Evolutionary conservation across 1,139 yeast genomes (phyloP).

Genomic region (Kodamaea sp.): DNA sequence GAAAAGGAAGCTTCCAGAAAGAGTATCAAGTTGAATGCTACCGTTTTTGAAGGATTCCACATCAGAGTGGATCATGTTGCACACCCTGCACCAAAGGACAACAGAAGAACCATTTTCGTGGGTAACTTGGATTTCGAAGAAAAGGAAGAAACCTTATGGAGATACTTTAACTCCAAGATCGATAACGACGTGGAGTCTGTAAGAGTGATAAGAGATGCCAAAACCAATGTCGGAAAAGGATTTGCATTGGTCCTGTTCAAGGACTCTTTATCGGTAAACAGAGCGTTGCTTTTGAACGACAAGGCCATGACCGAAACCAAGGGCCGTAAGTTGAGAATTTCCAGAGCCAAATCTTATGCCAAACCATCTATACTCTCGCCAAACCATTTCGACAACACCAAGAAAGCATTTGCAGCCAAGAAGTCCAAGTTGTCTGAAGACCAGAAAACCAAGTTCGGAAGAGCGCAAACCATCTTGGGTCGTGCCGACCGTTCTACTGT

Average conservation of each 20-base stretch:
- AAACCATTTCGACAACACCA: constrained; percentile 42
- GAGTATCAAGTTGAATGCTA: constrained; percentile 63
- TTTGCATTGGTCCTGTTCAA: constrained; percentile 93
- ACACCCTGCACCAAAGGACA: constrained; percentile 86
- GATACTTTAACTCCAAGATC: constrained; percentile 62
- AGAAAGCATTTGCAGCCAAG: constrained; percentile 26
- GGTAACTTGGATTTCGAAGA: constrained; percentile 95
- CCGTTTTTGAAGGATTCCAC: constrained; percentile 69
- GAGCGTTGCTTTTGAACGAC: constrained; percentile 77
- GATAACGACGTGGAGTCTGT: constrained; percentile 82
- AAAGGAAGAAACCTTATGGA: constrained; percentile 86
- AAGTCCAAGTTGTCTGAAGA: constrained; percentile 48
- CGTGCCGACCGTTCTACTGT: constrained; percentile 76
- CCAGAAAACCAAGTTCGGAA: constrained; percentile 77
- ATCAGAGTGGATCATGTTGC: constrained; percentile 89
- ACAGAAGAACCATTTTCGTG: constrained; percentile 81
- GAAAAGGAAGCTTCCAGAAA: constrained; percentile 54
- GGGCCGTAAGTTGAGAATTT: constrained; percentile 70
- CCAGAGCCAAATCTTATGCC: constrained; percentile 68
- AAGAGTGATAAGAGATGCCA: constrained; percentile 85
- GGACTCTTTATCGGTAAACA: constrained; percentile 77
- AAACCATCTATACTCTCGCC: constrained; percentile 49
- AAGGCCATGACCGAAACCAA: constrained; percentile 52
- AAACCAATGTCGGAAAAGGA: constrained; percentile 95
- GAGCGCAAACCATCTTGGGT: constrained; percentile 74